phyloP scores from a whole-genome alignment of 2,329 filamentous ascomycete species.

The Hypoxylon sp. region DNA sequence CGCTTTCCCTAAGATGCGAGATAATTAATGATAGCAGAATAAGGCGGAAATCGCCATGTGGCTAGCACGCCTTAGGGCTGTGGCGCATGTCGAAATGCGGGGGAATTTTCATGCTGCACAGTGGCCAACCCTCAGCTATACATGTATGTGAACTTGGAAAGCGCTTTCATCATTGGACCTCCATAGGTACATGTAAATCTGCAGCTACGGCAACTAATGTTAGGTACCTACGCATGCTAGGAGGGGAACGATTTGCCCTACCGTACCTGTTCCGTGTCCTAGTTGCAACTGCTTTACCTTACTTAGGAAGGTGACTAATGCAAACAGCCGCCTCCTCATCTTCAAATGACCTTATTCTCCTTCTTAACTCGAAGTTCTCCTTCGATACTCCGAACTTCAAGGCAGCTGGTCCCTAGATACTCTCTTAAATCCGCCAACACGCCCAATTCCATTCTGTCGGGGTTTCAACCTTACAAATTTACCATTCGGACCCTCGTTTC shows the following conservation, averaged over 20 bases:
- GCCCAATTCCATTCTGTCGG: conserved; percentile 2
- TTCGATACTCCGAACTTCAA: conserved; percentile 47
- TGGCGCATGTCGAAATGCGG: conserved; percentile 27
- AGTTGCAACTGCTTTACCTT: background rate
- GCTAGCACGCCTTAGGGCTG: conserved; percentile 7
- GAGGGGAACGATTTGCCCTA: background rate
- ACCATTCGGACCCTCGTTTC: conserved; percentile 39
- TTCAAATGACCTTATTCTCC: conserved; percentile 40
- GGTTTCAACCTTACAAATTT: conserved; percentile 15
- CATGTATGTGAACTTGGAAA: background rate
- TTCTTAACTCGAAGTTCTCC: conserved; percentile 37
- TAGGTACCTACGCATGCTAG: conserved; percentile 31
- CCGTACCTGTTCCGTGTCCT: background rate
- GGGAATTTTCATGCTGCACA: background rate
- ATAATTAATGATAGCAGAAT: background rate
- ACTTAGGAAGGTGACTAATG: conserved; percentile 28
- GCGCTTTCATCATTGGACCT: conserved; percentile 18
- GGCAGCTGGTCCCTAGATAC: conserved; percentile 35
- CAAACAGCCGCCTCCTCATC: conserved; percentile 23
- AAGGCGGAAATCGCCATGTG: conserved; percentile 8
- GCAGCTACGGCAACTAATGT: conserved; percentile 29
- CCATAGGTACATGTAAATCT: conserved; percentile 9
- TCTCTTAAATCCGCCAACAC: conserved; percentile 19
- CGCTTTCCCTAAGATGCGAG: background rate
- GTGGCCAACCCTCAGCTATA: conserved; percentile 9